A percentile compares a stretch with the other conserved stretches of the same genome.
phyloP scores from a whole-genome alignment of 202 grass and related monocot genomes.

The Tripidium arundinaceum region DNA sequence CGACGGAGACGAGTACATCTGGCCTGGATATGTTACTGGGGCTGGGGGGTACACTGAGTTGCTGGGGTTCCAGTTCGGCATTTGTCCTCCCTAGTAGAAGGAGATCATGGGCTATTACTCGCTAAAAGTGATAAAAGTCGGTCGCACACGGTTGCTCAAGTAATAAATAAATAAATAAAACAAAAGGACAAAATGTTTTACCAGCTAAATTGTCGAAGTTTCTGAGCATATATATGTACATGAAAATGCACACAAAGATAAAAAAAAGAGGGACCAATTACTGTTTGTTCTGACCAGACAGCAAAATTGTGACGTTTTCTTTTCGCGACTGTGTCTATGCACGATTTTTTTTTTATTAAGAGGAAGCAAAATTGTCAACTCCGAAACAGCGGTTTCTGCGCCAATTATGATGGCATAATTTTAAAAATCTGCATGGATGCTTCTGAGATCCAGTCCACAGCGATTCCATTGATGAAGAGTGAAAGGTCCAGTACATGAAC shows the following conservation, averaged over 20 bases:
- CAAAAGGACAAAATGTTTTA: neutral
- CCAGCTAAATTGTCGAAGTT: neutral
- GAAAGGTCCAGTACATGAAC: neutral
- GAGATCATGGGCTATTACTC: too few relatives aligned
- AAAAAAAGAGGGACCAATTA: neutral
- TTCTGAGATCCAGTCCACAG: conserved; percentile 26
- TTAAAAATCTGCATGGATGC: neutral
- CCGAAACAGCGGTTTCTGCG: neutral
- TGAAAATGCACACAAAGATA: neutral
- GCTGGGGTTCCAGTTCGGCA: conserved; percentile 50
- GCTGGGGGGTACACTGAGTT: conserved; percentile 37
- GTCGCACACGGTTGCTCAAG: neutral
- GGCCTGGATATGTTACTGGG: conserved; percentile 44
- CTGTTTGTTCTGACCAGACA: conserved; percentile 18
- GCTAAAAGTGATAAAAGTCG: too few relatives aligned
- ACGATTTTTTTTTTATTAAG: too few relatives aligned
- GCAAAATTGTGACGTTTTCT: neutral
- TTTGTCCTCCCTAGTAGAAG: too few relatives aligned
- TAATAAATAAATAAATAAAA: neutral
- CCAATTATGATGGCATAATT: neutral
- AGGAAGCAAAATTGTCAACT: neutral
- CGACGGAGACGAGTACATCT: conserved; percentile 37
- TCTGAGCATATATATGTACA: neutral
- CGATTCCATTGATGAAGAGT: conserved; percentile 13
- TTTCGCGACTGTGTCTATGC: too few relatives aligned